phyloP scores from a whole-genome alignment of 768 basidiomycete species.

The Termitomyces sp. region DNA sequence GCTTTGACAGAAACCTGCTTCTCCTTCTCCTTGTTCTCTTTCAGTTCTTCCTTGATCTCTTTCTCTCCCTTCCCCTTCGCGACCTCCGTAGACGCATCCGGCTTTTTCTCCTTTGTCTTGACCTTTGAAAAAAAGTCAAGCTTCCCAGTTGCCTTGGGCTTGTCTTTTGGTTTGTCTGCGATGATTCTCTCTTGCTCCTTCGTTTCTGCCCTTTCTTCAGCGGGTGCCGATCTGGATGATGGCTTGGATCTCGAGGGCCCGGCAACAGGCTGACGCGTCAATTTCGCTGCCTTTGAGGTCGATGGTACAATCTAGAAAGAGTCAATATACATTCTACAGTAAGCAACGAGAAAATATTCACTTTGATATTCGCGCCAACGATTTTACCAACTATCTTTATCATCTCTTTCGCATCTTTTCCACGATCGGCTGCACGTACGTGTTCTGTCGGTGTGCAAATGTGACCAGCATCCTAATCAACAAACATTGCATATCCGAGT shows the following conservation, averaged over 20 bases:
- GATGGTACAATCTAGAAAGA: conserved; percentile 10
- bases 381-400: conserved; percentile 46
- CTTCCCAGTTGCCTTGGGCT: conserved; percentile 17
- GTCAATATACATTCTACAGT: background rate
- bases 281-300: conserved; percentile 16
- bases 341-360: conserved; percentile 18
- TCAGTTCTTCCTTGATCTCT: conserved; percentile 4
- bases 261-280: conserved; percentile 34
- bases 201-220: conserved; percentile 15
- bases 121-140: conserved; percentile 22
- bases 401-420: conserved; percentile 37
- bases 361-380: conserved; percentile 43
- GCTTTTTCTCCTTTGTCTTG: conserved; percentile 17
- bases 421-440: conserved; percentile 38
- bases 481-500: background rate
- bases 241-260: conserved; percentile 35
- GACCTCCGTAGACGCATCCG: conserved; percentile 4
- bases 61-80: conserved; percentile 3
- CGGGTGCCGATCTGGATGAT: conserved; percentile 26
- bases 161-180: conserved; percentile 16
- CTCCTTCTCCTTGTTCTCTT: conserved; percentile 14
- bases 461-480: conserved; percentile 40
- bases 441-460: conserved; percentile 38
- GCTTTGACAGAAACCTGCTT: conserved; percentile 15
- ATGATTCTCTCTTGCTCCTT: conserved; percentile 8